These are phyloP conservation scores for Polytrichum commune DNA, from an alignment of 225 moss, liverwort and hornwort species.

Conservation along the genomic window DNA sequence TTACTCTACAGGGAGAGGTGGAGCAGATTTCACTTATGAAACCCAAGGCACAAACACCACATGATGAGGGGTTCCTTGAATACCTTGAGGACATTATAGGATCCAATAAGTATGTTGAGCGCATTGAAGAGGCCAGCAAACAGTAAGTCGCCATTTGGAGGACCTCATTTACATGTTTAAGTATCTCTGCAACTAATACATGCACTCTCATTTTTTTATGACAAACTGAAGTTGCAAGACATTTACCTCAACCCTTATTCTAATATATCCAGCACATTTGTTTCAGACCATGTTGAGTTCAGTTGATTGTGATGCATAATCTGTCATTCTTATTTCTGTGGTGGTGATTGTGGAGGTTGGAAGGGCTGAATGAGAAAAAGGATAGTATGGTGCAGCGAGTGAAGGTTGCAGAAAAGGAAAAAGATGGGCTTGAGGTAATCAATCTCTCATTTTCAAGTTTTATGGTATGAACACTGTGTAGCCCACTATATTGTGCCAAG, in stretches of 20 bases:
- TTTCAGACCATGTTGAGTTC: background rate
- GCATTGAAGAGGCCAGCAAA: slow-evolving; percentile 75
- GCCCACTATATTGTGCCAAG: no score
- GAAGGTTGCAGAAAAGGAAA: slow-evolving; percentile 92
- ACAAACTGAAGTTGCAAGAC: slow-evolving; percentile 1
- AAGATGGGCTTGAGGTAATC: slow-evolving; percentile 77
- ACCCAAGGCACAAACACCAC: slow-evolving; percentile 81
- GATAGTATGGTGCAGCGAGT: slow-evolving; percentile 94
- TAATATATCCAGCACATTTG: no score
- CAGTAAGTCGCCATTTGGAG: slow-evolving; percentile 44
- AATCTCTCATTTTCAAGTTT: background rate
- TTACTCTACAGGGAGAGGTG: slow-evolving; percentile 78
- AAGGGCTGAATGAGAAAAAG: slow-evolving; percentile 76
- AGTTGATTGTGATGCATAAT: background rate
- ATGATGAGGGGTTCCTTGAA: slow-evolving; percentile 98
- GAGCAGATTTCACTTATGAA: slow-evolving; percentile 99
- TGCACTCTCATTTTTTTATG: no score
- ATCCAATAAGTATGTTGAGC: slow-evolving; percentile 87
- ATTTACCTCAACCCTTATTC: no score
- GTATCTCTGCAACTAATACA: no score
- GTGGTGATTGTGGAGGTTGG: slow-evolving; percentile 52
- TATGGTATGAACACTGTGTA: no score
- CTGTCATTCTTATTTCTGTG: background rate
- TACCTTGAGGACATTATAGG: slow-evolving; percentile 98
- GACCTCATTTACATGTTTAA: background rate